Percentiles rank a stretch among this genome's conserved stretches.
Conservation (phyloP, 2,329 filamentous ascomycete genomes). For the Colletotrichum eremochloae region DNA sequence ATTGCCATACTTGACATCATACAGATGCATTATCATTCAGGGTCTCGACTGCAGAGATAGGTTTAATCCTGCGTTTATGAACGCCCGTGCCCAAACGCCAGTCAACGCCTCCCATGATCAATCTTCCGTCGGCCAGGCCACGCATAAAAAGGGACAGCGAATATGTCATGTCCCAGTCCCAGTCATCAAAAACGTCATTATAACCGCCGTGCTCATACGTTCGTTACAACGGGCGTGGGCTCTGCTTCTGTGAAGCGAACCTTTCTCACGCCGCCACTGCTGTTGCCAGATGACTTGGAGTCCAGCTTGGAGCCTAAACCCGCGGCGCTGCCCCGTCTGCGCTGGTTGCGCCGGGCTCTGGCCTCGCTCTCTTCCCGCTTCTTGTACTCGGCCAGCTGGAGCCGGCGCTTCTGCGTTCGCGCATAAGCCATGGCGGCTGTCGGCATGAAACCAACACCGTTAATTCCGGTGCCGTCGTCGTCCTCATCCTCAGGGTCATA, state of each 20-base stretch:
- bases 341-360: slow-evolving; percentile 66
- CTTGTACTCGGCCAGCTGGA: slow-evolving; percentile 73
- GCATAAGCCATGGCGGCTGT: slow-evolving; percentile 72
- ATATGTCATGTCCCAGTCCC: not conserved
- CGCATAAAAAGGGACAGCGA: not conserved
- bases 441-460: slow-evolving; percentile 76
- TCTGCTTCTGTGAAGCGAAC: slow-evolving; percentile 59
- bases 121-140: not conserved
- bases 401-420: slow-evolving; percentile 67
- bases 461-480: slow-evolving; percentile 76
- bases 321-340: slow-evolving; percentile 56
- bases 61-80: slow-evolving; percentile 12
- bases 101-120: slow-evolving; percentile 15
- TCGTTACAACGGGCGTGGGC: slow-evolving; percentile 33
- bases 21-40: slow-evolving; percentile 6
- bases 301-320: slow-evolving; percentile 38
- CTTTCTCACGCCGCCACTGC: slow-evolving; percentile 50
- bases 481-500: slow-evolving; percentile 75
- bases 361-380: slow-evolving; percentile 73
- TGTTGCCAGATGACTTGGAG: slow-evolving; percentile 36
- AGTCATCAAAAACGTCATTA: not conserved
- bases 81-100: slow-evolving; percentile 20
- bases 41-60: not conserved
- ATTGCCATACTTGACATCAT: slow-evolving; percentile 19
- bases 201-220: slow-evolving; percentile 12